Base-by-base conservation (phyloP, 108 stramenopile species). In the Asterionellopsis glacialis region DNA sequence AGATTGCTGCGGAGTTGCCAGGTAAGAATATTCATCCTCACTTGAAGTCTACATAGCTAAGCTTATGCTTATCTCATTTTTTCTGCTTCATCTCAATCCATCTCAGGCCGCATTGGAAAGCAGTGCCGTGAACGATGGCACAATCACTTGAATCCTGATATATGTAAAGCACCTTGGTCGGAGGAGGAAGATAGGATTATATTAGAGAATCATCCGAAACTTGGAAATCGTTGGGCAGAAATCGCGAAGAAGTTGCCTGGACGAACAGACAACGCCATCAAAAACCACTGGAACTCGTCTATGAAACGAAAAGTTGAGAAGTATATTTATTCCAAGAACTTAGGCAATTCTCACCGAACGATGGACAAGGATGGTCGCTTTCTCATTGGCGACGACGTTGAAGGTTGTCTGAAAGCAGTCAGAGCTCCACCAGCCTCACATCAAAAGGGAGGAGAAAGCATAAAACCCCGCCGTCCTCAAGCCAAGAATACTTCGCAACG, bases 111-210 rank as follows among this genome's bases (percentile, higher is more conserved):
- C 21, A 87, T 75, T 49, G 96, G 96, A 26, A 99, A 99, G 76
- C 98, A 99, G 77, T 98, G 97, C 82, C 79, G 98, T 3, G 98
- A 99, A 78, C 88, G 98, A 23, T 99, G 94, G 94, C 85, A 81
- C 62, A 98, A 99, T 77, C 96, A 97, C 65, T 78, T 99, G 43
- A 94, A 97, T 51, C 98, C 98, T 9, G 69, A 79, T 38, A 93
- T 99, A 48, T 80, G 80, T 55, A 94, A 95, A 55, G 80, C 70
- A 22, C 80, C 80, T 21, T 99, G 96, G 96, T 75, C 81, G 26
- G 73, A 68, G 24, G 79, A 85, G 9, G 96, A 97, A 68, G 94
- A 95, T 61, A 55, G 74, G 16, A 76, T 80, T 48, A 95, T 99
- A 65, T 61, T 74, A 44, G 59, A 77, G 44, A 67, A 69, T 58